Evolutionary conservation across 441 rosid genomes (phyloP).

Genomic region (Dalechampia spathulata): DNA sequence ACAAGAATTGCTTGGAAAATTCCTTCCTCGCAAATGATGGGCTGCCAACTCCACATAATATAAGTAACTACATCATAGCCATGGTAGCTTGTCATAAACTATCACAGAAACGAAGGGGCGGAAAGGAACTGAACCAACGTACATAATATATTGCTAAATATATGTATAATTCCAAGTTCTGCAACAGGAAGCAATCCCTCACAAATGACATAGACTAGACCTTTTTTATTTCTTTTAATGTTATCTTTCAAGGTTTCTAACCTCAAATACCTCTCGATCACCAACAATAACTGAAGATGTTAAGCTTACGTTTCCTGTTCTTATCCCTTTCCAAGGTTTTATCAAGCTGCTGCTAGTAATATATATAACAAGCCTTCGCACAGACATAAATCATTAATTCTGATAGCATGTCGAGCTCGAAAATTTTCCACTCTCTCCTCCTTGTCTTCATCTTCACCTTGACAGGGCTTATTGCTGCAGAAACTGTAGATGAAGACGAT

Average conservation of each 20-base stretch:
- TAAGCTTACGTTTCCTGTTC: slow-evolving; percentile 14
- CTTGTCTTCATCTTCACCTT: slow-evolving; percentile 14
- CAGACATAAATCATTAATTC: background rate
- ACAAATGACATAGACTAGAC: slow-evolving; percentile 12
- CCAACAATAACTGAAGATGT: background rate
- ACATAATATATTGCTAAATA: background rate
- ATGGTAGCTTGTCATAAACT: too few relatives aligned
- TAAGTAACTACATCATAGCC: too few relatives aligned
- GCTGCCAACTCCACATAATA: background rate
- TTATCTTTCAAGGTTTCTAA: slow-evolving; percentile 32
- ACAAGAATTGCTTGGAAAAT: background rate
- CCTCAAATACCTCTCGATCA: background rate
- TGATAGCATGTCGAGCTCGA: slow-evolving; percentile 14
- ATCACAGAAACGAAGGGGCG: too few relatives aligned
- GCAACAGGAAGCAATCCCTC: slow-evolving; percentile 7
- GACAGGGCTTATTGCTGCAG: slow-evolving; percentile 14
- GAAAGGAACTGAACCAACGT: too few relatives aligned
- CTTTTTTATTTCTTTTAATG: too few relatives aligned
- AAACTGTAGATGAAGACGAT: slow-evolving; percentile 12
- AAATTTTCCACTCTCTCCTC: slow-evolving; percentile 1
- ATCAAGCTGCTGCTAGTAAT: slow-evolving; percentile 7
- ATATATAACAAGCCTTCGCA: background rate
- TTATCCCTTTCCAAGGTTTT: slow-evolving; percentile 7
- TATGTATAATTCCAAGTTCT: background rate
- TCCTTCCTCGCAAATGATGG: background rate